Conservation (phyloP, 2,329 filamentous ascomycete genomes). For the Rhinocladiella mackenziei region DNA sequence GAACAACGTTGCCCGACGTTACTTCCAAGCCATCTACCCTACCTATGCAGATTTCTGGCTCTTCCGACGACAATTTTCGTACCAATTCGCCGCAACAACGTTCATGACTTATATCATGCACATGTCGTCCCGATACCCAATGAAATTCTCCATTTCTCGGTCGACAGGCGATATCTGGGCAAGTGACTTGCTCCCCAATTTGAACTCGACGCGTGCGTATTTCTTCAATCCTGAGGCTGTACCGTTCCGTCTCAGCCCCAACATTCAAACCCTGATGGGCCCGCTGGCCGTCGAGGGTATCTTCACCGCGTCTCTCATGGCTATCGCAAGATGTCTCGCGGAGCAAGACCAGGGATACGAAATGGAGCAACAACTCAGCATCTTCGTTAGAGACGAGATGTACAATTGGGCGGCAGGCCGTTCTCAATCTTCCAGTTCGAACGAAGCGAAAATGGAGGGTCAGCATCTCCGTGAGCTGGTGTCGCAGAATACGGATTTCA, state of each 20-base stretch:
- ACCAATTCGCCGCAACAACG: conserved; percentile 88
- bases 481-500: conserved; percentile 79
- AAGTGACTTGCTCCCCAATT: conserved; percentile 84
- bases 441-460: conserved; percentile 52
- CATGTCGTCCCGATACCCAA: conserved; percentile 92
- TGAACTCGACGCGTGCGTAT: conserved; percentile 77
- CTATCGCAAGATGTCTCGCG: conserved; percentile 87
- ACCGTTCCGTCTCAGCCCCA: conserved; percentile 94
- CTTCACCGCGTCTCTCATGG: conserved; percentile 92
- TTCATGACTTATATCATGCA: conserved; percentile 99
- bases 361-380: conserved; percentile 87
- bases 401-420: conserved; percentile 86
- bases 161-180: conserved; percentile 93
- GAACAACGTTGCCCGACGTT: conserved; percentile 74
- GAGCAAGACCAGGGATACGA: conserved; percentile 69
- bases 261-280: conserved; percentile 92
- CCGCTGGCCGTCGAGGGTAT: conserved; percentile 94
- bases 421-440: conserved; percentile 10
- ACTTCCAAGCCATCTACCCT: conserved; percentile 83
- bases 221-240: conserved; percentile 96
- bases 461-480: conserved; percentile 73
- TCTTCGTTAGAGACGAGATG: conserved; percentile 97
- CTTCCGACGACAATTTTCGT: conserved; percentile 94
- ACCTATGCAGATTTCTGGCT: conserved; percentile 95
- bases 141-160: conserved; percentile 89